Conservation (phyloP, 2,329 filamentous ascomycete genomes). For the Trichoderma gracile region DNA sequence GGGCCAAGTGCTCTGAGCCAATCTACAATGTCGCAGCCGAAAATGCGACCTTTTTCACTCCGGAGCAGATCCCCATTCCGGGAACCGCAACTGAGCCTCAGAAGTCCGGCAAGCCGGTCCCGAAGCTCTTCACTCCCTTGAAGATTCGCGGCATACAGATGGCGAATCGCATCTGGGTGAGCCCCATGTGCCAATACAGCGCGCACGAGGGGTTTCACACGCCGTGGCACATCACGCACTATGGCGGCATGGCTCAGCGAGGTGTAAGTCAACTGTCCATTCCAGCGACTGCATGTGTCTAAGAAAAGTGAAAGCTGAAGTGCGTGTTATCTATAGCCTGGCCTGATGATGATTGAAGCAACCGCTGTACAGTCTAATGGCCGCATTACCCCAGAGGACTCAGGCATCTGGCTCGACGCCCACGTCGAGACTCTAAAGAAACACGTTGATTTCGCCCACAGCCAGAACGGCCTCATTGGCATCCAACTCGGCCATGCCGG, state of each 20-base stretch:
- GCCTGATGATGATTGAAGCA: constrained; percentile 66
- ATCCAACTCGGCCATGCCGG: constrained; percentile 78
- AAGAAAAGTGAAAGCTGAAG: not conserved
- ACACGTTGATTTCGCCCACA: constrained; percentile 62
- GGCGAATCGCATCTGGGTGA: constrained; percentile 47
- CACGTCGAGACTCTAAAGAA: constrained; percentile 62
- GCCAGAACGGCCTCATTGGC: constrained; percentile 62
- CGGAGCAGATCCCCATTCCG: constrained; percentile 45
- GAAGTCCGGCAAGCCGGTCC: constrained; percentile 26
- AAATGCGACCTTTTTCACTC: constrained; percentile 48
- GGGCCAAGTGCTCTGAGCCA: constrained; percentile 8
- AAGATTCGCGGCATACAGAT: constrained; percentile 48
- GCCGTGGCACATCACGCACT: constrained; percentile 69
- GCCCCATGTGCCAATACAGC: constrained; percentile 50
- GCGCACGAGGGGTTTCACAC: constrained; percentile 58
- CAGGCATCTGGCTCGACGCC: constrained; percentile 69
- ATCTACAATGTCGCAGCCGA: constrained; percentile 35
- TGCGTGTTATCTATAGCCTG: constrained; percentile 40
- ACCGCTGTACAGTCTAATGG: constrained; percentile 65
- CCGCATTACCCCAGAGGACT: constrained; percentile 71
- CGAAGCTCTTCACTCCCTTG: constrained; percentile 50
- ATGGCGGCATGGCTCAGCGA: constrained; percentile 70
- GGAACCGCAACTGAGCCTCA: constrained; percentile 38
- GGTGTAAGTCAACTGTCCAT: constrained; percentile 40
- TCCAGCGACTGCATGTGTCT: not conserved